phyloP scores from a whole-genome alignment of 352 stramenopile species.

The Saprolegnia diclina region DNA sequence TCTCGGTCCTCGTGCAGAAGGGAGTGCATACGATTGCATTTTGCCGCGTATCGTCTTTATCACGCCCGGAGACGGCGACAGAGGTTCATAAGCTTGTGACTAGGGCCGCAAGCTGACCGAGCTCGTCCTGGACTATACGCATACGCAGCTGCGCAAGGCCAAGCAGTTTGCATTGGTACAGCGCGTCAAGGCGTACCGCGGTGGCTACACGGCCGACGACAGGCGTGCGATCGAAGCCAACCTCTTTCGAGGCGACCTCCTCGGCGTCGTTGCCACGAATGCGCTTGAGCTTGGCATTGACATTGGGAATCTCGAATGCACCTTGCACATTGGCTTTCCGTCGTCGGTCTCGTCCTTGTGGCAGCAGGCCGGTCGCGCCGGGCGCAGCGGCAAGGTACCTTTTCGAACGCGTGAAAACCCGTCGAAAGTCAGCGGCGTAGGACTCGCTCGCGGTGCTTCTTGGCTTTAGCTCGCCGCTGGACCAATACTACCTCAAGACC shows the following conservation, averaged over 20 bases:
- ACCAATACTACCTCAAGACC: slow-evolving; percentile 85
- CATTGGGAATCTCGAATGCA: slow-evolving; percentile 91
- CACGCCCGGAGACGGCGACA: background rate
- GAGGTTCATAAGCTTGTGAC: background rate
- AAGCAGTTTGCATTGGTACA: slow-evolving; percentile 40
- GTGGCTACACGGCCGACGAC: slow-evolving; percentile 91
- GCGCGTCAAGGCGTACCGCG: slow-evolving; percentile 92
- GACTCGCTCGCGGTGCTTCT: slow-evolving; percentile 91
- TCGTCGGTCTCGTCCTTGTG: slow-evolving; percentile 90
- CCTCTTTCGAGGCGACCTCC: slow-evolving; percentile 93
- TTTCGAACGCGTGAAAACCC: background rate
- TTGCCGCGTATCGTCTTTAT: slow-evolving; percentile 54
- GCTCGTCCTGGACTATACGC: slow-evolving; percentile 84
- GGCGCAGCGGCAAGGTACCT: slow-evolving; percentile 49
- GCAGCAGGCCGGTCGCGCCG: slow-evolving; percentile 95
- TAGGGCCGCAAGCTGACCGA: slow-evolving; percentile 89
- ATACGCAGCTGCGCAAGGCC: slow-evolving; percentile 50
- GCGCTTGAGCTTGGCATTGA: slow-evolving; percentile 97
- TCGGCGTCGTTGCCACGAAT: slow-evolving; percentile 94
- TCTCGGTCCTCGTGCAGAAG: slow-evolving; percentile 86
- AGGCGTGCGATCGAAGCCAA: slow-evolving; percentile 90
- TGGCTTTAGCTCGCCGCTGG: slow-evolving; percentile 91
- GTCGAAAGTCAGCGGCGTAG: slow-evolving; percentile 14
- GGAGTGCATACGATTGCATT: slow-evolving; percentile 94
- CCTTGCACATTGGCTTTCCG: slow-evolving; percentile 94